Percentiles rank a stretch among this genome's conserved stretches.
Conservation (phyloP, 805 yeast species). For the Ogataea nonfermentans region DNA sequence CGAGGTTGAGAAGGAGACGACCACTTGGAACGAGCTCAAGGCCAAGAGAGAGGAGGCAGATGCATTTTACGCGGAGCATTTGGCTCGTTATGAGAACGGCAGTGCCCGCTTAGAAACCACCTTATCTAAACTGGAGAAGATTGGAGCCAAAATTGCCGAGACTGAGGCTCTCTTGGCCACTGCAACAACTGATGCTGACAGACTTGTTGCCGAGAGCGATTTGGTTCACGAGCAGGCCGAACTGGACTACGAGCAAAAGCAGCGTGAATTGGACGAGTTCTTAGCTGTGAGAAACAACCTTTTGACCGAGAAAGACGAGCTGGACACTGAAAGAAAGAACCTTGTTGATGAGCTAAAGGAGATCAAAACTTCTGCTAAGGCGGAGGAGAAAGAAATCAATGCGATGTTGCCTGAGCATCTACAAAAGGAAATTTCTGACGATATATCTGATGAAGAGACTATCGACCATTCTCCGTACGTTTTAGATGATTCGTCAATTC, state of each 20-base stretch:
- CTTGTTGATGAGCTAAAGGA: constrained; percentile 37
- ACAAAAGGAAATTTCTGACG: constrained; percentile 33
- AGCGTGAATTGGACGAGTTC: constrained; percentile 30
- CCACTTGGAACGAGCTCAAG: constrained; percentile 48
- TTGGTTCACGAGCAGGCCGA: constrained; percentile 25
- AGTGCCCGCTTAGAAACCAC: constrained; percentile 42
- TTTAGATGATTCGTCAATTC: constrained; percentile 26
- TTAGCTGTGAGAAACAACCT: constrained; percentile 37
- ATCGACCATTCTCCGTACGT: constrained; percentile 30
- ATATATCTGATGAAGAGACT: constrained; percentile 28
- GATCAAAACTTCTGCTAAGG: constrained; percentile 35
- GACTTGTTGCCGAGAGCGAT: constrained; percentile 28
- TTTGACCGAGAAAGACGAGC: constrained; percentile 41
- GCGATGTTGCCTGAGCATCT: constrained; percentile 53
- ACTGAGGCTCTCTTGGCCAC: constrained; percentile 39
- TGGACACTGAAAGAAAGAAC: constrained; percentile 40
- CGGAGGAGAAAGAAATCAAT: constrained; percentile 48
- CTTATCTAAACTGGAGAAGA: constrained; percentile 41
- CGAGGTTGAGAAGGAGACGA: constrained; percentile 49
- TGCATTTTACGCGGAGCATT: constrained; percentile 44
- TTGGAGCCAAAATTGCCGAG: constrained; percentile 41
- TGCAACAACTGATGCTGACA: constrained; percentile 31
- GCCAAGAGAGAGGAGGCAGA: constrained; percentile 47
- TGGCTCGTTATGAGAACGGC: constrained; percentile 44
- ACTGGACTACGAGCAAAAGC: constrained; percentile 30